Evolutionary conservation across 202 grass and related monocot species (phyloP), one percentile per base, ranked within the genome.

Genomic region (Schoenoplectus tabernaemontani): DNA sequence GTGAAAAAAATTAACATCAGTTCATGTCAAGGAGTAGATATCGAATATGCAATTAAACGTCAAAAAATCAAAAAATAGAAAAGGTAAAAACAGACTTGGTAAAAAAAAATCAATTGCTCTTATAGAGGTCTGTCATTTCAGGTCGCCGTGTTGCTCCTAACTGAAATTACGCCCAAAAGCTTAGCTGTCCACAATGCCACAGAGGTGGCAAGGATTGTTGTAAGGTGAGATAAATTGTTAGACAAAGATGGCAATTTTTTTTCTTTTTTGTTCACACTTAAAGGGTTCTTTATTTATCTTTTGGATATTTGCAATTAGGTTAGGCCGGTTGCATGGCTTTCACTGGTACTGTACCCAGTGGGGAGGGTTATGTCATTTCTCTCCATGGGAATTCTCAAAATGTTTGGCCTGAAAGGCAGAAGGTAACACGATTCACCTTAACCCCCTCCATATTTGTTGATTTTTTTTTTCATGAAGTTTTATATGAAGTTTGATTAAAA

Each of bases 301-400:
- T 15, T 80, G 78, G 26, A 43, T 28, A 15, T 50, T 80, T 93
- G 61, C 71, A 76, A 84, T 92, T 85, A 84, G 80, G 78, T 90
- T 92, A 99, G 96, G 83, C 92, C 96, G 0, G 92, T 99, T 12
- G 96, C 96, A 75, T 99, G 92, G 92, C 92, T 99, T 91, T 96
- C 96, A 0, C 60, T 99, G 47, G 84, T 99, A 82, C 77, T 99
- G 36, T 96, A 99, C 82, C 96, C 92, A n/a, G 92, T 96, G 90
- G 96, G 96, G 24, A 88, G 90, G 60, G 88, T 99, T 77, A 88
- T 91, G 61, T 93, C 96, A 43, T 91, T 96, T 81, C 84, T 99
- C 59, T 99, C 96, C 16, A 96, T 99, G 96, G 92, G 90, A 79
- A 99, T 99, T 67, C 88, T 99, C 62, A 96, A 93, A 88, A 83